These are phyloP conservation scores for Vachellia pachyceras DNA, from an alignment of 306 rosid genomes.

Conservation along the genomic window DNA sequence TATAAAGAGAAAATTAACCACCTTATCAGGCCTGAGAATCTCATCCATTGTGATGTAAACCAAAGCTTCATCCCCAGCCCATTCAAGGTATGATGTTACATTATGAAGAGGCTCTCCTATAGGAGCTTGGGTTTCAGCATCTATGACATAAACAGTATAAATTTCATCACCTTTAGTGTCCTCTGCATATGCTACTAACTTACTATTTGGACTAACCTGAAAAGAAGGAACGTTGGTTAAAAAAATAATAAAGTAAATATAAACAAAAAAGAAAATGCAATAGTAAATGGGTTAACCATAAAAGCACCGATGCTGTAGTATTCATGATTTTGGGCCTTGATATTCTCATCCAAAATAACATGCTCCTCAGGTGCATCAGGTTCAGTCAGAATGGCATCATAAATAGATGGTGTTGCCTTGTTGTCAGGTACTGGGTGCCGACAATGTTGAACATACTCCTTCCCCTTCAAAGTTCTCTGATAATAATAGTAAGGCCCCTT, in stretches of 20 bases:
- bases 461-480: conserved; percentile 63
- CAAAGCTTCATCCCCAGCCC: conserved; percentile 76
- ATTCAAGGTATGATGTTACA: conserved; percentile 62
- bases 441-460: conserved; percentile 85
- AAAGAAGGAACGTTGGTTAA: conserved; percentile 28
- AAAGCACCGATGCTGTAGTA: conserved; percentile 67
- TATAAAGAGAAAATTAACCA: conserved; percentile 36
- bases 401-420: conserved; percentile 55
- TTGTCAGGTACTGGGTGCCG: conserved; percentile 61
- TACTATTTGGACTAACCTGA: conserved; percentile 82
- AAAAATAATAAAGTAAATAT: conserved; percentile 26
- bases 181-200: conserved; percentile 87
- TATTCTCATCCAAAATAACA: conserved; percentile 85
- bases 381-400: conserved; percentile 72
- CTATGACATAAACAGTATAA: conserved; percentile 77
- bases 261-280: conserved; percentile 1
- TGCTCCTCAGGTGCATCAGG: conserved; percentile 76
- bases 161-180: conserved; percentile 95
- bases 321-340: conserved; percentile 62
- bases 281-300: conserved; percentile 49
- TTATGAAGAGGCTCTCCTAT: conserved; percentile 66
- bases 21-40: conserved; percentile 93
- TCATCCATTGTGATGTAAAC: conserved; percentile 84
- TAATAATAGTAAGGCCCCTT: conserved; percentile 79
- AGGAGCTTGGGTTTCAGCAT: conserved; percentile 66